These are phyloP conservation scores for Brachypodium distachyon DNA, from an alignment of 202 grass and related monocot genomes.

Conservation along the genomic window DNA sequence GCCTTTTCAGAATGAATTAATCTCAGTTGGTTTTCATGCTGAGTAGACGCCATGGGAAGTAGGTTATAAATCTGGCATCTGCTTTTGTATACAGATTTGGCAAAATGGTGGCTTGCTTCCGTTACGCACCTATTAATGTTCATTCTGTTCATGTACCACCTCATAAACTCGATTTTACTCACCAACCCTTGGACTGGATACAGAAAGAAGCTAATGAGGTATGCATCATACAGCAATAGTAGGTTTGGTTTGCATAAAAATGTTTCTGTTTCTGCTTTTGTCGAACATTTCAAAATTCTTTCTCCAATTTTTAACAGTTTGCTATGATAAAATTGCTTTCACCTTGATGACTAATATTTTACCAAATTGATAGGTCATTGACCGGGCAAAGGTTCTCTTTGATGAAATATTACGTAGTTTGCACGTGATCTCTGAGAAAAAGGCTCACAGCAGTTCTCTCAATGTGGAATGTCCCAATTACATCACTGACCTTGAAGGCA, in stretches of 20 bases:
- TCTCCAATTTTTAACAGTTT: background rate
- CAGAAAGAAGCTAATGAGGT: slow-evolving; percentile 84
- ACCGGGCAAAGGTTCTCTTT: slow-evolving; percentile 55
- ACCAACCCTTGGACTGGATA: slow-evolving; percentile 81
- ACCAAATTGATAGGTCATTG: slow-evolving; percentile 50
- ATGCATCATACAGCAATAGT: slow-evolving; percentile 19
- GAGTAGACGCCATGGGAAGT: background rate
- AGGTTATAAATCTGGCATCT: slow-evolving; percentile 1
- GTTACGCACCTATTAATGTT: slow-evolving; percentile 75
- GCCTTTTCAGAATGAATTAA: background rate
- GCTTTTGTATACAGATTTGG: slow-evolving; percentile 55
- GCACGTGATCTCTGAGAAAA: slow-evolving; percentile 42
- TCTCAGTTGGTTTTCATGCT: slow-evolving; percentile 7
- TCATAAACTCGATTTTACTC: slow-evolving; percentile 81
- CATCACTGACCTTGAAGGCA: slow-evolving; percentile 64
- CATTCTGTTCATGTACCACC: slow-evolving; percentile 88
- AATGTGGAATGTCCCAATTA: slow-evolving; percentile 37
- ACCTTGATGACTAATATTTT: slow-evolving; percentile 11
- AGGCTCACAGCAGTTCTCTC: slow-evolving; percentile 11
- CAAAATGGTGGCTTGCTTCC: slow-evolving; percentile 86
- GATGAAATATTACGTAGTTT: slow-evolving; percentile 56
- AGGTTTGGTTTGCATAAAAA: slow-evolving; percentile 25
- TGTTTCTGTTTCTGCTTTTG: background rate
- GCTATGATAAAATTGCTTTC: slow-evolving; percentile 5
- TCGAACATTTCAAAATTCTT: background rate